Conservation (phyloP, 2,329 filamentous ascomycete species). For the Mollisiaceae sp. region DNA sequence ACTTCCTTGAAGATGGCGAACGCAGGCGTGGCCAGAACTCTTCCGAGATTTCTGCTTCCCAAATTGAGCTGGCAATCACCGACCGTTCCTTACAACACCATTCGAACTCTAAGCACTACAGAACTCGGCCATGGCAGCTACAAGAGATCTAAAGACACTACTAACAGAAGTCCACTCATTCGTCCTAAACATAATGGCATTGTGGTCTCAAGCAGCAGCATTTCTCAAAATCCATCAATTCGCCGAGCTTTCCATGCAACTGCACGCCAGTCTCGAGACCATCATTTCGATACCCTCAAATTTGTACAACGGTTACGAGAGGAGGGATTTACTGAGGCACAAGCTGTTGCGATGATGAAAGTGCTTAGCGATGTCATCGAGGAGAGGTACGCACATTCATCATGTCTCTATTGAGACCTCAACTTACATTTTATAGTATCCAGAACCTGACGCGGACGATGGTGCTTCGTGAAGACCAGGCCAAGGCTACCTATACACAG, state of each 20-base stretch:
- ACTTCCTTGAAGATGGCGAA: slow-evolving; percentile 35
- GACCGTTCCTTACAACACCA: slow-evolving; percentile 26
- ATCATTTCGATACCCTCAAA: slow-evolving; percentile 98
- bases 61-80: slow-evolving; percentile 42
- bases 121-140: slow-evolving; percentile 19
- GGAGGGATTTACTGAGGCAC: slow-evolving; percentile 94
- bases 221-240: slow-evolving; percentile 31
- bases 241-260: slow-evolving; percentile 71
- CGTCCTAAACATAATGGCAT: slow-evolving; percentile 17
- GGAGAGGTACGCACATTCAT: slow-evolving; percentile 67
- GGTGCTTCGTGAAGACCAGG: slow-evolving; percentile 93
- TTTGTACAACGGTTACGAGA: slow-evolving; percentile 89
- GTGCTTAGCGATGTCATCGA: slow-evolving; percentile 96
- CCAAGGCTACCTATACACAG: slow-evolving; percentile 79
- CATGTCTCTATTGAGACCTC: background rate
- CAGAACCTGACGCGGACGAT: slow-evolving; percentile 97
- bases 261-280: slow-evolving; percentile 67
- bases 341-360: slow-evolving; percentile 98
- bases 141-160: slow-evolving; percentile 16
- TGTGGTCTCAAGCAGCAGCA: slow-evolving; percentile 22
- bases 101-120: slow-evolving; percentile 36
- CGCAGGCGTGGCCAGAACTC: slow-evolving; percentile 31
- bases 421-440: slow-evolving; percentile 61
- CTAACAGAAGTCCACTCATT: background rate
- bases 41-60: slow-evolving; percentile 43